A percentile compares a stretch with the other conserved stretches of the same genome.
phyloP scores from a whole-genome alignment of 495 filamentous ascomycete species.

The Usnea hakonensis region DNA sequence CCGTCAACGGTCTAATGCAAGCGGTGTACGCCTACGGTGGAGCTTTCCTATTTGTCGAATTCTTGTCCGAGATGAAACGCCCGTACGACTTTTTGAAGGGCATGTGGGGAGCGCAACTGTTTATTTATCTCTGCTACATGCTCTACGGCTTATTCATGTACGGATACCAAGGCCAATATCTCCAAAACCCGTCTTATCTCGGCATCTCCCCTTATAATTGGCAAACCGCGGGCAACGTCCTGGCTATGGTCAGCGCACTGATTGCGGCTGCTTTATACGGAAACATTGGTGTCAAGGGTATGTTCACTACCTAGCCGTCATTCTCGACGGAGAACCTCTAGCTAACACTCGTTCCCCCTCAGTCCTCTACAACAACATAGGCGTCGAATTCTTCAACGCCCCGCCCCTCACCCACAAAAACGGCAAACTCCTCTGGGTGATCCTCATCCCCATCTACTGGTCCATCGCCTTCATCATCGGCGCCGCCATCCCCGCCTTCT shows the following conservation, averaged over 20 bases:
- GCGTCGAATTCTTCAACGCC: constrained; percentile 46
- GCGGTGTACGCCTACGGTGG: constrained; percentile 57
- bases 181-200: constrained; percentile 43
- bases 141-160: constrained; percentile 55
- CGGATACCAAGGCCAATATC: constrained; percentile 51
- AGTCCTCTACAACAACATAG: constrained; percentile 53
- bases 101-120: constrained; percentile 48
- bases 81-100: constrained; percentile 57
- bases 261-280: constrained; percentile 55
- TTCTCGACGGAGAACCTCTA: neutral
- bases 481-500: constrained; percentile 44
- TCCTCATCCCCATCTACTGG: constrained; percentile 51
- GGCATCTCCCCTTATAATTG: constrained; percentile 44
- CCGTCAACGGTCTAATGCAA: constrained; percentile 50
- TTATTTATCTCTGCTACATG: constrained; percentile 47
- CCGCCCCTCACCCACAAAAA: constrained; percentile 41
- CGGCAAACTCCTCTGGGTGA: constrained; percentile 48
- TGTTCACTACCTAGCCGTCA: neutral
- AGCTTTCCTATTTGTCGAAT: constrained; percentile 54
- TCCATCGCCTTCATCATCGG: constrained; percentile 45
- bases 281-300: constrained; percentile 45
- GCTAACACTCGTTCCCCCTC: constrained; percentile 32
- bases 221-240: constrained; percentile 51
- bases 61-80: constrained; percentile 59
- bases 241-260: constrained; percentile 44